These are phyloP conservation scores for Russula olivacea DNA, from an alignment of 768 basidiomycete genomes.

Conservation along the genomic window DNA sequence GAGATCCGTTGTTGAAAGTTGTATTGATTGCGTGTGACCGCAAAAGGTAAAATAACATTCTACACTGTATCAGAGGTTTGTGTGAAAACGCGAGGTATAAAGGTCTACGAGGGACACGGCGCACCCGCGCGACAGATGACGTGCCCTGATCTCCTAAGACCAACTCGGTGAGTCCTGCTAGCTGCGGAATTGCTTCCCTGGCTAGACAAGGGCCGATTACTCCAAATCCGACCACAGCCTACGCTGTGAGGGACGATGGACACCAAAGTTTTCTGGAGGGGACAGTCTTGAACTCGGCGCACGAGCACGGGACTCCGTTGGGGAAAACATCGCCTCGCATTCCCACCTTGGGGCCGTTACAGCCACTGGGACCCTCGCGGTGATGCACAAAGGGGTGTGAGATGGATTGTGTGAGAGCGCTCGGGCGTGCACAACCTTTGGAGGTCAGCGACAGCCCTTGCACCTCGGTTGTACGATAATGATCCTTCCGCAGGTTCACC, in stretches of 20 bases:
- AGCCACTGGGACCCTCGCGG: conserved; percentile 46
- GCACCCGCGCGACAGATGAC: conserved; percentile 79
- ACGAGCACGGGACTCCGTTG: conserved; percentile 58
- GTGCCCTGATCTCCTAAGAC: conserved; percentile 84
- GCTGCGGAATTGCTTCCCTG: conserved; percentile 94
- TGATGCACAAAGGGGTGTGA: no score
- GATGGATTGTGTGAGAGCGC: conserved; percentile 28
- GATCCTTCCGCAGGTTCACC: conserved; percentile 80
- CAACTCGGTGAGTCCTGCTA: conserved; percentile 83
- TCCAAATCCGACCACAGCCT: conserved; percentile 66
- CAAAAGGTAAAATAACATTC: no score
- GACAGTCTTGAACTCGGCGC: conserved; percentile 90
- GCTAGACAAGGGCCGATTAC: conserved; percentile 80
- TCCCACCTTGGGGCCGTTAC: conserved; percentile 77
- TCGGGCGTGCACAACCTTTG: conserved; percentile 30
- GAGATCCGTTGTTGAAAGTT: no score
- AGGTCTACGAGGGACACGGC: conserved; percentile 72
- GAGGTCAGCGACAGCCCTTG: conserved; percentile 24
- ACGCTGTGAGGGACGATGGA: conserved; percentile 59
- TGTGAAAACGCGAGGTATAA: no score
- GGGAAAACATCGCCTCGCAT: conserved; percentile 57
- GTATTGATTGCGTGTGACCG: no score
- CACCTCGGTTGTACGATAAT: conserved; percentile 42
- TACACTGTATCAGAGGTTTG: no score
- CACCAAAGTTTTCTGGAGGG: conserved; percentile 93